These are phyloP conservation scores for Lentinula sp. DNA, from an alignment of 768 basidiomycete species.

Conservation along the genomic window DNA sequence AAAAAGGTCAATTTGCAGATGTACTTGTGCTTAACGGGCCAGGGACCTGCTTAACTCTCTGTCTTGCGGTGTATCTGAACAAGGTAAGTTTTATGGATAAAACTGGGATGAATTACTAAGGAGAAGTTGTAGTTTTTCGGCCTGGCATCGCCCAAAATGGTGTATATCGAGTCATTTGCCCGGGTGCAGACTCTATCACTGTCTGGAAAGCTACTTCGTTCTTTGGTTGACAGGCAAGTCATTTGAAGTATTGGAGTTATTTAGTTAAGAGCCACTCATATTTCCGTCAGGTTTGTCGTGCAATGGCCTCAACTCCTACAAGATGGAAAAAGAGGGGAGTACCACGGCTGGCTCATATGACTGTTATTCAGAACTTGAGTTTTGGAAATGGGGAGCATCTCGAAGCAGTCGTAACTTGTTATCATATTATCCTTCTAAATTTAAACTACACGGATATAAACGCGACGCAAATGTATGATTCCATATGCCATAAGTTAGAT, in stretches of 20 bases:
- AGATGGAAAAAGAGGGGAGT: constrained; percentile 40
- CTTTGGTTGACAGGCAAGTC: constrained; percentile 74
- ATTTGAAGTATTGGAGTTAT: background rate
- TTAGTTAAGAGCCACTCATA: background rate
- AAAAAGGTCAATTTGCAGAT: constrained; percentile 46
- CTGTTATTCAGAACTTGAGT: background rate
- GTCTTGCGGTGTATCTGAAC: constrained; percentile 62
- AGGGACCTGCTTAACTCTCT: constrained; percentile 85
- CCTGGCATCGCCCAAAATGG: constrained; percentile 58
- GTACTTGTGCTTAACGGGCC: constrained; percentile 90
- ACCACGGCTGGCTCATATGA: constrained; percentile 63
- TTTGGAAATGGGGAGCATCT: too few species aligned
- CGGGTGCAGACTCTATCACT: constrained; percentile 77
- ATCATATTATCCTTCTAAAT: background rate
- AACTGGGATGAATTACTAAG: background rate
- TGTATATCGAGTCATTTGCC: constrained; percentile 95
- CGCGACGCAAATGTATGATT: too few species aligned
- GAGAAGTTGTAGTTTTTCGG: constrained; percentile 59
- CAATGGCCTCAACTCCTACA: constrained; percentile 74
- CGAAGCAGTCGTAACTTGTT: too few species aligned
- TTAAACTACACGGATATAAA: too few species aligned
- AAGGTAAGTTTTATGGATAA: constrained; percentile 42
- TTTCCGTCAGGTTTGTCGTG: constrained; percentile 65
- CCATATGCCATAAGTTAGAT: too few species aligned
- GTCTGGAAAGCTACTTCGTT: constrained; percentile 75